These are phyloP conservation scores for Teratosphaeria viscida DNA, from an alignment of 2,329 filamentous ascomycete genomes.

Conservation along the genomic window DNA sequence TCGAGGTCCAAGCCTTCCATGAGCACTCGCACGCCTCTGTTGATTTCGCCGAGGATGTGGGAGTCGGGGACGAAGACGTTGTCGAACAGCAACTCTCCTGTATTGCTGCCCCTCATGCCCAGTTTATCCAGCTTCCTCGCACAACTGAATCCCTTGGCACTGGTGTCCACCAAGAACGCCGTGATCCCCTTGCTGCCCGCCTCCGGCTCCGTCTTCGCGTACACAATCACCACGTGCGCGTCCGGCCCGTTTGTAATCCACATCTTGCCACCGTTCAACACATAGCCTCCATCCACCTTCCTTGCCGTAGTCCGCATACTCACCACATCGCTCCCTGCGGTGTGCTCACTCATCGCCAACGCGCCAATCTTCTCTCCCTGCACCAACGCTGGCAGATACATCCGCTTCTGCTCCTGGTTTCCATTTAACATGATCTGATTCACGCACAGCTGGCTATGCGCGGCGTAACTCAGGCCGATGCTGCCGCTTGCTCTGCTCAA, in stretches of 20 bases:
- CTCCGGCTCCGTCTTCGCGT: slow-evolving; percentile 81
- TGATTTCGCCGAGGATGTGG: slow-evolving; percentile 68
- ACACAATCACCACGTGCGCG: slow-evolving; percentile 88
- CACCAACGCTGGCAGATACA: slow-evolving; percentile 71
- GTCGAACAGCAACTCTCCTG: slow-evolving; percentile 86
- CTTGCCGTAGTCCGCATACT: slow-evolving; percentile 84
- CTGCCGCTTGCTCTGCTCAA: slow-evolving; percentile 70
- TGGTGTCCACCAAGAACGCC: slow-evolving; percentile 76
- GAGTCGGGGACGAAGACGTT: slow-evolving; percentile 77
- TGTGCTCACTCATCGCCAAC: slow-evolving; percentile 89
- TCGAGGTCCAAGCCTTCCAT: slow-evolving; percentile 97
- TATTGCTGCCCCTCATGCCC: slow-evolving; percentile 95
- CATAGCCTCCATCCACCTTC: slow-evolving; percentile 70
- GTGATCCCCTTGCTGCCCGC: slow-evolving; percentile 84
- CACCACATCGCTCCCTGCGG: slow-evolving; percentile 85
- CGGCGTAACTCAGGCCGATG: slow-evolving; percentile 85
- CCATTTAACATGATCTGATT: slow-evolving; percentile 95
- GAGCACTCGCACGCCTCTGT: slow-evolving; percentile 77
- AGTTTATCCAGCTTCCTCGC: slow-evolving; percentile 92
- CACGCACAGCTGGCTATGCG: slow-evolving; percentile 90
- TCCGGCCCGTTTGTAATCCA: slow-evolving; percentile 98
- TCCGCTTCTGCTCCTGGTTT: slow-evolving; percentile 63
- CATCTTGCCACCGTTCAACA: slow-evolving; percentile 90
- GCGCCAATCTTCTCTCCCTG: slow-evolving; percentile 74
- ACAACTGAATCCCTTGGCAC: slow-evolving; percentile 67